Conservation (phyloP, 768 basidiomycete species). For the Nidula microcarpa region DNA sequence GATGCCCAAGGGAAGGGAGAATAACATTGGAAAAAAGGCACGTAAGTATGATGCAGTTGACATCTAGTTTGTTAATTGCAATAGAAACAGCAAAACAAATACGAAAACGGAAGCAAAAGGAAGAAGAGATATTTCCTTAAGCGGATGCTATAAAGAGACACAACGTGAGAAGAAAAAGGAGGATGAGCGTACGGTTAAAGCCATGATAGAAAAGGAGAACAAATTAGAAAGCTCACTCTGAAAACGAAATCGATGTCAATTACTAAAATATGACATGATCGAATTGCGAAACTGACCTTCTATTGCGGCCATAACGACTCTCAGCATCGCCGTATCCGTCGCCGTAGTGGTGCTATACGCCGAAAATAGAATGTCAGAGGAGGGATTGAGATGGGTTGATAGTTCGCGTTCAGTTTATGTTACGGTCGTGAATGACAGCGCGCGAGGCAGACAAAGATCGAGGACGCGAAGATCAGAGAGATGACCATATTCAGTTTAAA, state of each 20-base stretch:
- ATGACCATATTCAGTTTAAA: too few species aligned
- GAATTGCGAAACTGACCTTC: conserved; percentile 62
- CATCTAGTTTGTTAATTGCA: not conserved
- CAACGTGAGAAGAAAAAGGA: conserved; percentile 12
- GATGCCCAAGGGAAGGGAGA: conserved; percentile 1
- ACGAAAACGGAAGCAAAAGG: conserved; percentile 2
- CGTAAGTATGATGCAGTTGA: not conserved
- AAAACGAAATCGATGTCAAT: conserved; percentile 10
- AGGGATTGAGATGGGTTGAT: not conserved
- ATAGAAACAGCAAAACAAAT: conserved; percentile 3
- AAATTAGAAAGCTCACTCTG: conserved; percentile 61
- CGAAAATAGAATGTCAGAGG: conserved; percentile 1
- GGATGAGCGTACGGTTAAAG: conserved; percentile 26
- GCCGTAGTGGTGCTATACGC: conserved; percentile 77
- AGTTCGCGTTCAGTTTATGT: too few species aligned
- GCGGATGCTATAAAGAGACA: conserved; percentile 49
- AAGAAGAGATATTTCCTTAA: conserved; percentile 54
- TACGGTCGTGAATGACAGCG: too few species aligned
- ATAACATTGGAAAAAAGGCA: not conserved
- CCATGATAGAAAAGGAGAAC: conserved; percentile 14
- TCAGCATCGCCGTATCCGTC: conserved; percentile 82
- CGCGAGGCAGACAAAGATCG: too few species aligned
- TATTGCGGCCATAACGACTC: conserved; percentile 94
- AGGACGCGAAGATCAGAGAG: too few species aligned
- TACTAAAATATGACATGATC: not conserved